Base-by-base conservation (phyloP, 371 early-diverging fungal species). In the Syncephalastrum racemosum region DNA sequence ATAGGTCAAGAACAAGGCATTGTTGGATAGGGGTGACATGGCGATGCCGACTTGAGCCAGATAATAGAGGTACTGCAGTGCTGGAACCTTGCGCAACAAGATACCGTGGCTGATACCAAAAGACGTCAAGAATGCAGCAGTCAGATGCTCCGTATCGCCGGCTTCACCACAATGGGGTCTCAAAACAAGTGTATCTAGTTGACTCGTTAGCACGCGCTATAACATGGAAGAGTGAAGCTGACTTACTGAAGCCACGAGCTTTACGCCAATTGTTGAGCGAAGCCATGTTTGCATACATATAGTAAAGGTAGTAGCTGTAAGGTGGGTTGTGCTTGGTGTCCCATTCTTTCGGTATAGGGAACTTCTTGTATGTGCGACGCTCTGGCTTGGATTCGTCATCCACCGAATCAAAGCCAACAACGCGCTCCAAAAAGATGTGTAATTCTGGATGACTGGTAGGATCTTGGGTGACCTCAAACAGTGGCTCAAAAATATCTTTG, bases 1-100 rank as follows among this genome's bases (percentile, higher is more conserved):
- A 70, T 95, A 96, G 13, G 89, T 91, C 58, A 99, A 75, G 67
- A 99, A 99, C 39, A 99, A 79, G 0, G 99, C 97, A 72, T 99
- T 99, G 83, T 99, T 99, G 44, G 94, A 94, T 7, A 99, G 82
- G 7, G 99, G 99, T 3, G 96, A 96, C 99, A 99, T 98, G 64
- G 98, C 96, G 60, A 99, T 90, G 14, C 96, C 97, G 53, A 99
- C 90, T 67, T 98, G 98, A 52, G 93, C 86, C 54, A 98, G 68
- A 69, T 99, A 99, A 76, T 84, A 95, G 69, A 99, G 83, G 66
- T 99, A 99, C 75, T 98, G 97, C 49, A 99, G 72, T 0, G 92
- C 97, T 12, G 97, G 97, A 1, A 96, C 97, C 63, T 99, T 99
- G 43, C 99, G 87, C 36, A 99, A 73, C 16, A 97, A 71, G 54